Evolutionary conservation across 768 basidiomycete genomes (phyloP), one percentile per base, ranked within the genome.

Genomic region (Leccinum pellstonianum): DNA sequence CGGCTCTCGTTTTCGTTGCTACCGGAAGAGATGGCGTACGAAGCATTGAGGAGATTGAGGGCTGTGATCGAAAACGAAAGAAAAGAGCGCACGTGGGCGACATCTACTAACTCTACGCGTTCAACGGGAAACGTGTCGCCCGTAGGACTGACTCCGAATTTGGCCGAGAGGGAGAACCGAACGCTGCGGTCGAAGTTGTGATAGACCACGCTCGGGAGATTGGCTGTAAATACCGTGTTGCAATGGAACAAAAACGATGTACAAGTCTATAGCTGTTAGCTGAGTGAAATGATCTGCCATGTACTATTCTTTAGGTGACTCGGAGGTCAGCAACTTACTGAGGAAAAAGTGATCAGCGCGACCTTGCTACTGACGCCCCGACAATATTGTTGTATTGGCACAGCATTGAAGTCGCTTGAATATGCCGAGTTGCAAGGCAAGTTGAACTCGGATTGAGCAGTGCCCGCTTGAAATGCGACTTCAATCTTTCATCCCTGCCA

Each of bases 1-100:
- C 79, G 93, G 37, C 87, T 89, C 31, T 77, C 86, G 46, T 93
- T 94, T 74, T 88, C 87, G 67, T 50, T 50, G 9, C 75, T 84
- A 37, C 74, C 75, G 2, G 83, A 83, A 57, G 80, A 83, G 33
- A 82, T 89, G 41, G 85, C 88, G 3, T 83, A 91, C 38, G 82
- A 85, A 74, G 92, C 86, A 1, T 71, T 92, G 62, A 74, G 73
- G 60, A 76, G 90, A 60, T 72, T 95, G 29, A 75, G 73, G 33
- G 66, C 63, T 17, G 77, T 78, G 15, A 62, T 70, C 11, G 49
- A 66, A 41, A 64, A 67, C 38, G 70, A 63, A 56, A 60, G 60
- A 49, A 49, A 54, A 37, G 55, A 46, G 17, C 47, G 47, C 23
- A 5, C 23, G 23, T 21, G 25, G 23, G 17, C 3, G 41, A 43